These are phyloP conservation scores for Ulmus americana DNA, from an alignment of 331 rosid species.

Conservation along the genomic window DNA sequence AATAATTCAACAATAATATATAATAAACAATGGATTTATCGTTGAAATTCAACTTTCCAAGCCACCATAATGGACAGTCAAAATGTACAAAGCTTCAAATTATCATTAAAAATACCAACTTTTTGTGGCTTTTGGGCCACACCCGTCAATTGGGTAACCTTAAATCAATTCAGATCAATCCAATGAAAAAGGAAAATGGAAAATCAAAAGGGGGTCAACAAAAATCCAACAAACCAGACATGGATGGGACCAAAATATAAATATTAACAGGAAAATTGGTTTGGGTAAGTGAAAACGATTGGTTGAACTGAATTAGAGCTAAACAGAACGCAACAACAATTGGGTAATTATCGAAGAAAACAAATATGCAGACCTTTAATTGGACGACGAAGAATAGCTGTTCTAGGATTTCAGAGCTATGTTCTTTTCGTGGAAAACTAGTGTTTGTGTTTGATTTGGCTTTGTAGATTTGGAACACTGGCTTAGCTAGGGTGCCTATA, in stretches of 20 bases:
- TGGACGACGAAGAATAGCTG: background rate
- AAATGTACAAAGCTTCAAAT: background rate
- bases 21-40: background rate
- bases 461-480: background rate
- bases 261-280: background rate
- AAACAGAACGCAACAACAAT: background rate
- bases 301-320: background rate
- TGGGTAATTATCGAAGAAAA: background rate
- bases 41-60: background rate
- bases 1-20: background rate
- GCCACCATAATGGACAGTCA: background rate
- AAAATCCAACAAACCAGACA: background rate
- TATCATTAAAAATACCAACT: background rate
- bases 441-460: background rate
- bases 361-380: background rate
- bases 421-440: background rate
- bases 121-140: background rate
- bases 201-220: background rate
- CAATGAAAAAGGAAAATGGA: background rate
- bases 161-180: background rate
- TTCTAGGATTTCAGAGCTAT: background rate
- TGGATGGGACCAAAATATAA: background rate
- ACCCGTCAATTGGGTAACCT: background rate
- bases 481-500: too few relatives aligned
- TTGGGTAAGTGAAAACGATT: background rate